Evolutionary conservation across 768 basidiomycete genomes (phyloP), one percentile per base, ranked within the genome.

Genomic region (Tricholoma terreum): DNA sequence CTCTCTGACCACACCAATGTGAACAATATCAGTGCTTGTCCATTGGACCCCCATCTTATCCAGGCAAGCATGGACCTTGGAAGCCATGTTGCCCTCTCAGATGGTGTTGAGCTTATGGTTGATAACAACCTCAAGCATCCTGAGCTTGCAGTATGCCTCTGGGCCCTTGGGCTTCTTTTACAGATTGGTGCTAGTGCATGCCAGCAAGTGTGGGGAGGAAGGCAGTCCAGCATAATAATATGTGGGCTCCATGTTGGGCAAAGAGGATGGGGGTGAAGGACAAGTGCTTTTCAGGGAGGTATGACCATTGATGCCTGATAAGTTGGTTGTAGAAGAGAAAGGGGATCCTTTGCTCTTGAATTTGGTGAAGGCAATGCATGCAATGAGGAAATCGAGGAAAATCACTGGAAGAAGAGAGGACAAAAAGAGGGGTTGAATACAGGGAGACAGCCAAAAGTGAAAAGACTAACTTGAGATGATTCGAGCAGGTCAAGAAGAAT

Each of bases 21-120:
- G 67, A 45, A 71, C 61, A 34, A 60, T 43, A 55, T 71, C 63
- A 22, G 63, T 65, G 58, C 64, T 69, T 15, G 73, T 65, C 64
- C 67, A 74, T 31, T 58, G 45, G 9, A 74, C 65, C 42, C 22
- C 35, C 50, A 58, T 51, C 42, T 45, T 17, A 48, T 49, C 48
- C 50, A 60, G 56, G 46, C 12, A 5, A 27, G 14, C 43, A 15
- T 43, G 56, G 45, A 60, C 9, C 51, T 54, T 34, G 21, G 34
- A n/a, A 46, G 56, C 59, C 21, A 57, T n/a, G n/a, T n/a, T n/a
- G n/a, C n/a, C n/a, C n/a, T n/a, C n/a, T n/a, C n/a, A n/a, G n/a
- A n/a, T n/a, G n/a, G n/a, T n/a, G n/a, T n/a, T n/a, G n/a, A n/a
- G n/a, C n/a, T n/a, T n/a, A n/a, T n/a, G n/a, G n/a, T n/a, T n/a